Percentiles rank a stretch among this genome's conserved stretches.
phyloP scores from a whole-genome alignment of 169 alveolate genomes.

The Plasmodium adleri region DNA sequence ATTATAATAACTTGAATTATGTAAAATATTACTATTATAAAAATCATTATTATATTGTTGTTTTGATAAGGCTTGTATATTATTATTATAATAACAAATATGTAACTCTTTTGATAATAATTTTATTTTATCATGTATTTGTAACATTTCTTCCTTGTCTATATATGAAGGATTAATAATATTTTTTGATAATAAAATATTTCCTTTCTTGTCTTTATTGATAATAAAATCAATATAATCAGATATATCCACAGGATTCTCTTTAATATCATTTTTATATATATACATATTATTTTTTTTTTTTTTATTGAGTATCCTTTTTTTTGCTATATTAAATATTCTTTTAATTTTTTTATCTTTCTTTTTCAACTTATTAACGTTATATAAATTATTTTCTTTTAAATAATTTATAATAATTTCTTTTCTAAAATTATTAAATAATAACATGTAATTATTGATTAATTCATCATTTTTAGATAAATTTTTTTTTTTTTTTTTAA shows the following conservation, averaged over 20 bases:
- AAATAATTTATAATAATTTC: slow-evolving; percentile 60
- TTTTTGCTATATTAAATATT: slow-evolving; percentile 40
- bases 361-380: slow-evolving; percentile 39
- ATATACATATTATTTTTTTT: neutral
- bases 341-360: slow-evolving; percentile 69
- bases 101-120: slow-evolving; percentile 14
- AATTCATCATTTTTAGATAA: neutral
- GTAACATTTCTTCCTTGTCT: slow-evolving; percentile 38
- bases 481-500: slow-evolving; percentile 55
- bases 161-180: slow-evolving; percentile 39
- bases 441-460: slow-evolving; percentile 32
- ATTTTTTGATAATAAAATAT: slow-evolving; percentile 54
- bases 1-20: no score
- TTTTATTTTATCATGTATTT: slow-evolving; percentile 29
- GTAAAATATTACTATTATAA: no score
- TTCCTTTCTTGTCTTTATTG: slow-evolving; percentile 56
- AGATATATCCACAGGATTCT: neutral
- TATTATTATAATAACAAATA: neutral
- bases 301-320: slow-evolving; percentile 11
- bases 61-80: no score
- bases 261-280: neutral
- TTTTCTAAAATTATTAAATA: slow-evolving; percentile 66
- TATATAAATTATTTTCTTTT: slow-evolving; percentile 60
- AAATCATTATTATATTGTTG: no score
- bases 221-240: slow-evolving; percentile 44